Conservation (phyloP, 306 rosid species). For the Luffa aegyptiaca region DNA sequence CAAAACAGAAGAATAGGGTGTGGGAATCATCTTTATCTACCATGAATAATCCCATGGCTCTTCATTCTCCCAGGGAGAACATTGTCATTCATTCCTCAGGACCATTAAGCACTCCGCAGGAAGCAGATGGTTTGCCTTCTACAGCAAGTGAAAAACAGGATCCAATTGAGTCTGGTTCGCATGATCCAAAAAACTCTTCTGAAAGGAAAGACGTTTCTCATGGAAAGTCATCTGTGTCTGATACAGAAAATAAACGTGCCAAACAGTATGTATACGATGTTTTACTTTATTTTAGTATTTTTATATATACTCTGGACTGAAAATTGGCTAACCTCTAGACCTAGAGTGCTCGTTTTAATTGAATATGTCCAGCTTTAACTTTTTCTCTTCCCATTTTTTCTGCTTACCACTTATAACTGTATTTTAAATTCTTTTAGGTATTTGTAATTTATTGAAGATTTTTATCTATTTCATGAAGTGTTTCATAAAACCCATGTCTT, state of each 20-base stretch:
- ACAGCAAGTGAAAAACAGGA: slow-evolving; percentile 46
- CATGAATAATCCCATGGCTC: slow-evolving; percentile 30
- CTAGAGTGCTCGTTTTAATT: not conserved
- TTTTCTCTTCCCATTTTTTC: not conserved
- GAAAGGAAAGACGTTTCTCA: slow-evolving; percentile 61
- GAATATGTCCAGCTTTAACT: not conserved
- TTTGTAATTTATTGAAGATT: not conserved
- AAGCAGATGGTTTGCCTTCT: slow-evolving; percentile 51
- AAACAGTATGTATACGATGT: slow-evolving; percentile 63
- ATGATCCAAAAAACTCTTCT: slow-evolving; percentile 42
- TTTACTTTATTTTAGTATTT: slow-evolving; percentile 12
- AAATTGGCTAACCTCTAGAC: not conserved
- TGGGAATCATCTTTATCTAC: slow-evolving; percentile 63
- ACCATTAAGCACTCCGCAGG: slow-evolving; percentile 43
- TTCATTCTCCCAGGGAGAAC: slow-evolving; percentile 49
- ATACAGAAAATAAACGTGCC: slow-evolving; percentile 88
- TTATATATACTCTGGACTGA: slow-evolving; percentile 2
- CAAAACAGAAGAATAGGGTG: slow-evolving; percentile 58
- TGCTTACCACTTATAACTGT: not conserved
- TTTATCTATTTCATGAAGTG: not conserved
- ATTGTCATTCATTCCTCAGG: slow-evolving; percentile 52
- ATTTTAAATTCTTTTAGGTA: not conserved
- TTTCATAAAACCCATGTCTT: not conserved
- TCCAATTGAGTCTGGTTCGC: slow-evolving; percentile 42
- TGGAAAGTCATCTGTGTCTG: slow-evolving; percentile 54